These are phyloP conservation scores for Uncinocarpus reesii DNA, from an alignment of 2,329 filamentous ascomycete genomes.

Conservation along the genomic window DNA sequence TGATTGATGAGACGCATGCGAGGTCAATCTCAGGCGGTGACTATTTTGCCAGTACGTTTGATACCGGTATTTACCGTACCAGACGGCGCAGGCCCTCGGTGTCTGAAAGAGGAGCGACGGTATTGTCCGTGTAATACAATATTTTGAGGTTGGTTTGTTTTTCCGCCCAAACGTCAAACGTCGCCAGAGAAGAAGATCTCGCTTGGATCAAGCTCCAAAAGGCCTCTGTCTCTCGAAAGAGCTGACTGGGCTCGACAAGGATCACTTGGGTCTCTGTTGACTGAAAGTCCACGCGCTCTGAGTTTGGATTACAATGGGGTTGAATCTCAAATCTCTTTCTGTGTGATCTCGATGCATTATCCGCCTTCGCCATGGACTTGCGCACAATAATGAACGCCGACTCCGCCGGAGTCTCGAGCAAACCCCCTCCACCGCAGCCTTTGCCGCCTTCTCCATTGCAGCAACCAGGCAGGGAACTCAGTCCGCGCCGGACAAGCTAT, in stretches of 20 bases:
- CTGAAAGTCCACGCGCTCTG: neutral
- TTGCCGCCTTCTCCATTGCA: slow-evolving; percentile 4
- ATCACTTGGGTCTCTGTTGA: neutral
- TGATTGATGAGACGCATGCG: no score
- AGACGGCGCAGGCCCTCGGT: neutral
- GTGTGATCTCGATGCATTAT: neutral
- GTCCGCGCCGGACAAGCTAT: slow-evolving; percentile 8
- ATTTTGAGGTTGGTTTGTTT: neutral
- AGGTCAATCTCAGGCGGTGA: neutral
- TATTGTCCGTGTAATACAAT: neutral
- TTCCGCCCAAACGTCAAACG: slow-evolving; percentile 4
- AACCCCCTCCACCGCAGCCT: slow-evolving; percentile 6
- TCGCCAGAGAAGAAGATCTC: slow-evolving; percentile 5
- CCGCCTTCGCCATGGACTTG: slow-evolving; percentile 39
- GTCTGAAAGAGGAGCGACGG: neutral
- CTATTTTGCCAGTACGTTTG: slow-evolving; percentile 1
- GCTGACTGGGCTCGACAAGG: no score
- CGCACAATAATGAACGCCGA: slow-evolving; percentile 44
- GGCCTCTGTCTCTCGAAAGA: no score
- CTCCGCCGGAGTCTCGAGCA: slow-evolving; percentile 22
- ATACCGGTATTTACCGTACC: neutral
- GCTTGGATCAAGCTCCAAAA: no score
- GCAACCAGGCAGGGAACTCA: neutral
- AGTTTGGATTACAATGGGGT: neutral
- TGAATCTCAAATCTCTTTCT: neutral